Evolutionary conservation across 2,329 filamentous ascomycete species (phyloP).

Genomic region (Neofusicoccum umdonicola): DNA sequence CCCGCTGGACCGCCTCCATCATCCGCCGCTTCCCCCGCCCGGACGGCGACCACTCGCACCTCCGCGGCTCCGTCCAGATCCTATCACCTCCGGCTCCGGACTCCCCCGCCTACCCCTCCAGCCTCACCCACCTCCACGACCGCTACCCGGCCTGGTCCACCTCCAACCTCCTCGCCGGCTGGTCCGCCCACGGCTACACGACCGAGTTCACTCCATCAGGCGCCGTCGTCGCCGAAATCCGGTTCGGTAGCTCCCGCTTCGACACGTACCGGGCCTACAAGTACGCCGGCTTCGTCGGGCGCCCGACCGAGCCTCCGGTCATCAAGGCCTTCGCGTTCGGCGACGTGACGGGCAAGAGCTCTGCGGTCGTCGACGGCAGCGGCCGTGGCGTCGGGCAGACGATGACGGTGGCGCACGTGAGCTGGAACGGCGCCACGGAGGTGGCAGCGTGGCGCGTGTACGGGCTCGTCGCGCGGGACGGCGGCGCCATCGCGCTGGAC

Average conservation of each 20-base stretch:
- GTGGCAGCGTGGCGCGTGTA: slow-evolving; percentile 43
- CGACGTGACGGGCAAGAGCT: background rate
- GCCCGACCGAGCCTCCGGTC: slow-evolving; percentile 29
- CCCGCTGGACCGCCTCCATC: slow-evolving; percentile 7
- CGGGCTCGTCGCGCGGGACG: background rate
- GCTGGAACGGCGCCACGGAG: slow-evolving; percentile 53
- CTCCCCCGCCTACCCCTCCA: background rate
- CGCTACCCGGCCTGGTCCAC: slow-evolving; percentile 22
- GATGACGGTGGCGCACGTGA: slow-evolving; percentile 44
- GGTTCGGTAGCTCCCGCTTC: slow-evolving; percentile 32
- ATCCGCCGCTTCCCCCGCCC: slow-evolving; percentile 44
- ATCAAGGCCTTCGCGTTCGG: slow-evolving; percentile 31
- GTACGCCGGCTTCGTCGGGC: slow-evolving; percentile 31
- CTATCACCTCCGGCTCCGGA: background rate
- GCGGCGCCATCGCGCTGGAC: background rate
- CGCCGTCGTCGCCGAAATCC: slow-evolving; percentile 30
- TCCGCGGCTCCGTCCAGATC: slow-evolving; percentile 51
- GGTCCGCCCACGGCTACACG: slow-evolving; percentile 35
- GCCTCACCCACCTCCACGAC: background rate
- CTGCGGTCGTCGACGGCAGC: slow-evolving; percentile 13
- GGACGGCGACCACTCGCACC: slow-evolving; percentile 53
- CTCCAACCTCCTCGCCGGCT: slow-evolving; percentile 36
- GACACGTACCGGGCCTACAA: slow-evolving; percentile 43
- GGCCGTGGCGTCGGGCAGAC: background rate
- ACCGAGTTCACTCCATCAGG: slow-evolving; percentile 33